These are phyloP conservation scores for Paramecium sexaurelia DNA, from an alignment of 73 alveolate genomes.

Conservation along the genomic window DNA sequence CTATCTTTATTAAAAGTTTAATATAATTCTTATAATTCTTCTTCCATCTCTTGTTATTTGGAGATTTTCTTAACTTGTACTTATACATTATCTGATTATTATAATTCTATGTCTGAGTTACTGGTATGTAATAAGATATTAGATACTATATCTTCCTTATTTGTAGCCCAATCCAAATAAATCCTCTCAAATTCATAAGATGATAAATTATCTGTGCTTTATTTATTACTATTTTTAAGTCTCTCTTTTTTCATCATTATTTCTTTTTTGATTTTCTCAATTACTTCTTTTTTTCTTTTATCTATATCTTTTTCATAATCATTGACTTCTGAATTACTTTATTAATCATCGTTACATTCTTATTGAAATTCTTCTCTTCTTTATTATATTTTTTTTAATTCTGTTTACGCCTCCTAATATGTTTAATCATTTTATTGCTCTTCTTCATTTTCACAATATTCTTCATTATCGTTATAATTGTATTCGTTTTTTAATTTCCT, in stretches of 20 bases:
- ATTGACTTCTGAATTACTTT: background rate
- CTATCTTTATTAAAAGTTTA: background rate
- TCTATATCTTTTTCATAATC: background rate
- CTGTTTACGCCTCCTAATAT: background rate
- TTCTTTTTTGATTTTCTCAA: background rate
- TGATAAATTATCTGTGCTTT: background rate
- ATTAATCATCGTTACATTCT: background rate
- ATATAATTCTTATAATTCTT: background rate
- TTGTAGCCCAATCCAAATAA: slow-evolving; percentile 9
- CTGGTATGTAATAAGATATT: background rate
- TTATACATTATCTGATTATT: background rate
- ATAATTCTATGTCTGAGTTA: background rate
- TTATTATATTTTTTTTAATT: background rate
- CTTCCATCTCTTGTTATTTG: background rate
- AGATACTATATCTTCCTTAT: background rate
- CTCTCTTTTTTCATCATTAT: background rate
- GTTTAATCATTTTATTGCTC: background rate
- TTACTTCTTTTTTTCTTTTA: background rate
- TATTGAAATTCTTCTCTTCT: background rate
- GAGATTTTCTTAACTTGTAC: background rate
- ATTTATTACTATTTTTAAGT: background rate
- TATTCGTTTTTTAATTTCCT: background rate
- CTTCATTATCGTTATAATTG: background rate
- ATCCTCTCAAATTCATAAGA: slow-evolving; percentile 5
- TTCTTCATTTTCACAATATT: background rate